These are phyloP conservation scores for Trypanosoma scelopori DNA, from an alignment of 208 protist genomes.

Conservation along the genomic window DNA sequence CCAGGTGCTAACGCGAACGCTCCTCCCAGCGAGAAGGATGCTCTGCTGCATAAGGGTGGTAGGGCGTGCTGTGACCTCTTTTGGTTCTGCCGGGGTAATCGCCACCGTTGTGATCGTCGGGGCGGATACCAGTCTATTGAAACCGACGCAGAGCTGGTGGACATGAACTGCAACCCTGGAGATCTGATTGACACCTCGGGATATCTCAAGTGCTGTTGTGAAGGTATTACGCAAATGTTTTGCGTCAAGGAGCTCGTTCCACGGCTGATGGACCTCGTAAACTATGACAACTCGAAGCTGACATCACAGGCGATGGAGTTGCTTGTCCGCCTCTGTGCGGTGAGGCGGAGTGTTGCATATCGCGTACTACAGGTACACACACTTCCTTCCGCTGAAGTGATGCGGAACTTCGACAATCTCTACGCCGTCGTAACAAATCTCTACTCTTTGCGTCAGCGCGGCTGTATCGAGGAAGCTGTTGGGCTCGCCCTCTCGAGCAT, in stretches of 20 bases:
- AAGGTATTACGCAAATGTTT: slow-evolving; percentile 38
- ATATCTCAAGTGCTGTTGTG: slow-evolving; percentile 42
- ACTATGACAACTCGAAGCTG: slow-evolving; percentile 50
- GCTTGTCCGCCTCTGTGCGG: slow-evolving; percentile 60
- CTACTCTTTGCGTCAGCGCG: slow-evolving; percentile 19
- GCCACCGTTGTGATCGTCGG: no score
- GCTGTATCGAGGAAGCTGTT: slow-evolving; percentile 33
- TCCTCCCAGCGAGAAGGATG: slow-evolving; percentile 5
- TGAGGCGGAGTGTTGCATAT: slow-evolving; percentile 60
- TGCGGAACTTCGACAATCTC: slow-evolving; percentile 59
- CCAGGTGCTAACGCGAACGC: background rate
- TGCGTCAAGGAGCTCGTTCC: slow-evolving; percentile 49
- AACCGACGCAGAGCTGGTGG: background rate
- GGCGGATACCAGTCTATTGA: slow-evolving; percentile 13
- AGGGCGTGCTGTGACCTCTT: background rate
- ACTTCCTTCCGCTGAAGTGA: slow-evolving; percentile 54
- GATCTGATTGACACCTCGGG: slow-evolving; percentile 31
- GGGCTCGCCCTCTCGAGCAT: slow-evolving; percentile 30
- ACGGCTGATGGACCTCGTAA: slow-evolving; percentile 57
- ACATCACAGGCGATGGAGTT: slow-evolving; percentile 67
- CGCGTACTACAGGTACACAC: slow-evolving; percentile 67
- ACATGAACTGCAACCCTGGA: background rate
- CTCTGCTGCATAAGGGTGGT: background rate
- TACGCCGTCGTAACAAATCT: slow-evolving; percentile 56
- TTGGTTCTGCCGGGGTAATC: background rate